phyloP scores from a whole-genome alignment of 331 rosid genomes.

The Pyrus hybrid region DNA sequence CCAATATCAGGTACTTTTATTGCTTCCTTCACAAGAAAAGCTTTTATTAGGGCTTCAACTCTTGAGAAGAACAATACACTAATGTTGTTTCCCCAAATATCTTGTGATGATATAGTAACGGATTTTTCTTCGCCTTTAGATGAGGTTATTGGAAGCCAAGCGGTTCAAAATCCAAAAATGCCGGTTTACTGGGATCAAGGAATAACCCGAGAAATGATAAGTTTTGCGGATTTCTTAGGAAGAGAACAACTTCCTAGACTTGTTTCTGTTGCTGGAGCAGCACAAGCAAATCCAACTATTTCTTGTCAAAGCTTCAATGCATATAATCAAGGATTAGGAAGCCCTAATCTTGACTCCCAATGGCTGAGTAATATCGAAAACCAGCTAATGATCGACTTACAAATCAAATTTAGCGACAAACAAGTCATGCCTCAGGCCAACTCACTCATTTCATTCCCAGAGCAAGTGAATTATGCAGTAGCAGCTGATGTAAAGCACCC shows the following conservation, averaged over 20 bases:
- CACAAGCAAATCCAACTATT: background rate
- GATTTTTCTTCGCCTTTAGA: background rate
- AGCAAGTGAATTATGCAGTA: background rate
- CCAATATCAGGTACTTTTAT: conserved; percentile 29
- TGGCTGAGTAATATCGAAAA: background rate
- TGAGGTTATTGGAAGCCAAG: conserved; percentile 1
- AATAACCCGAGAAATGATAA: background rate
- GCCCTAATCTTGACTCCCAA: background rate
- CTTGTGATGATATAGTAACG: too few relatives aligned
- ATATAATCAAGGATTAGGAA: background rate
- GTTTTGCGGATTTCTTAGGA: background rate
- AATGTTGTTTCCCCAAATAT: background rate
- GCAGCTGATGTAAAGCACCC: background rate
- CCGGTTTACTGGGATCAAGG: conserved; percentile 9
- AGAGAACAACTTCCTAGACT: background rate
- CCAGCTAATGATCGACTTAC: background rate
- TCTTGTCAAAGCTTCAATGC: background rate
- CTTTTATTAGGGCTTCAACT: background rate
- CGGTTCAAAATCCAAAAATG: background rate
- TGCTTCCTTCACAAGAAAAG: background rate
- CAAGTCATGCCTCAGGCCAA: background rate
- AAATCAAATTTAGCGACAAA: background rate
- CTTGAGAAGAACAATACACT: background rate
- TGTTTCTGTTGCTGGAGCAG: background rate
- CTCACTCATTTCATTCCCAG: background rate